Conservation (phyloP, 2,329 filamentous ascomycete species). For the Pseudocercospora fijiensis region DNA sequence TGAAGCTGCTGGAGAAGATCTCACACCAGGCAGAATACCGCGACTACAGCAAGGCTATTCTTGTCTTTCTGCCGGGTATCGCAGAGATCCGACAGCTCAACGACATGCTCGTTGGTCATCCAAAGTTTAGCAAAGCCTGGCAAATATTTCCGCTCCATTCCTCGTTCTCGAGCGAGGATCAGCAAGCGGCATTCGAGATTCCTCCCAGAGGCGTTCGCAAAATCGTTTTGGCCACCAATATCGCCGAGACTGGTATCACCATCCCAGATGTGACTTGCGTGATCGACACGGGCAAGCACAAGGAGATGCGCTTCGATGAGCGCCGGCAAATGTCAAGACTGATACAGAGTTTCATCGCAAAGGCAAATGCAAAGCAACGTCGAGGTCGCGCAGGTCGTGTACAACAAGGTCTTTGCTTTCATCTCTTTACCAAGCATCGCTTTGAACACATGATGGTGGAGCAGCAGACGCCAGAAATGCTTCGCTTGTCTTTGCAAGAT, state of each 20-base stretch:
- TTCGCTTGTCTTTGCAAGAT: conserved; percentile 89
- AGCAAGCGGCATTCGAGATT: conserved; percentile 86
- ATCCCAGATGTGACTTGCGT: conserved; percentile 98
- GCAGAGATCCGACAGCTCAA: conserved; percentile 71
- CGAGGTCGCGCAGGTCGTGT: conserved; percentile 93
- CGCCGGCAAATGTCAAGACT: conserved; percentile 84
- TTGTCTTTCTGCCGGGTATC: conserved; percentile 94
- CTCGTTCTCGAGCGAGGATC: conserved; percentile 91
- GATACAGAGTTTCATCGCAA: conserved; percentile 91
- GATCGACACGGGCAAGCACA: conserved; percentile 93
- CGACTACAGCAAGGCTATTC: conserved; percentile 79
- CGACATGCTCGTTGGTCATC: conserved; percentile 76
- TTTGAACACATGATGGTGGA: conserved; percentile 83
- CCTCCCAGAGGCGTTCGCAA: conserved; percentile 82
- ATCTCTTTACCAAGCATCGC: conserved; percentile 86
- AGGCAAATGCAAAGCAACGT: conserved; percentile 92
- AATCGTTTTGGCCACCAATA: conserved; percentile 95
- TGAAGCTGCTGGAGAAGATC: conserved; percentile 74
- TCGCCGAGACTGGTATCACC: conserved; percentile 96
- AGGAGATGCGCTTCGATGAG: conserved; percentile 96
- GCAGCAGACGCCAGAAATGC: conserved; percentile 94
- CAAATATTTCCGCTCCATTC: conserved; percentile 88
- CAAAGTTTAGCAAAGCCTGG: conserved; percentile 74
- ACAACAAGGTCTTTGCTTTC: conserved; percentile 91
- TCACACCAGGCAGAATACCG: conserved; percentile 65